A percentile compares a stretch with the other conserved stretches of the same genome.
Conservation (phyloP, 768 basidiomycete genomes). For the Pleurotus cornucopiae region DNA sequence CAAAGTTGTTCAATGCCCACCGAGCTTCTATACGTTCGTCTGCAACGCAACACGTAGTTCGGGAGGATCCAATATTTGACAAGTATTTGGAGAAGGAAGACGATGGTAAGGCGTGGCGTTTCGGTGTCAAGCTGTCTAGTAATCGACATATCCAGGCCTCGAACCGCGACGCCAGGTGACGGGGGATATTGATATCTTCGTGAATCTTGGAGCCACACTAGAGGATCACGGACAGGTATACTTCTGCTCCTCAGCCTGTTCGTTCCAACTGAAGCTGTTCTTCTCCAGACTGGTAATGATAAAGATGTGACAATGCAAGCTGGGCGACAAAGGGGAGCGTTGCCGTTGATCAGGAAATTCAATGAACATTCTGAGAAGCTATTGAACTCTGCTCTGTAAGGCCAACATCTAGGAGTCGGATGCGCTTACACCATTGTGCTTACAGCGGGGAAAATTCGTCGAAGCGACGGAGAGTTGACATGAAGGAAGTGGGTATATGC, state of each 20-base stretch:
- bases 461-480: slow-evolving; percentile 55
- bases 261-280: slow-evolving; percentile 6
- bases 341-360: slow-evolving; percentile 94
- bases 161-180: slow-evolving; percentile 70
- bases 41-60: slow-evolving; percentile 78
- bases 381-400: slow-evolving; percentile 72
- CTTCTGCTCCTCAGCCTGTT: background rate
- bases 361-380: slow-evolving; percentile 95
- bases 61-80: slow-evolving; percentile 93
- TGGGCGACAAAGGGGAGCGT: slow-evolving; percentile 78
- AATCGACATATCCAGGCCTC: slow-evolving; percentile 42
- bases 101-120: slow-evolving; percentile 56
- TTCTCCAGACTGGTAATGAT: slow-evolving; percentile 77
- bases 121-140: background rate
- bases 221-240: slow-evolving; percentile 88
- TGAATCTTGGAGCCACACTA: slow-evolving; percentile 83
- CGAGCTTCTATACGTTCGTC: slow-evolving; percentile 89
- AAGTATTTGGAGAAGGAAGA: slow-evolving; percentile 95
- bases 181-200: slow-evolving; percentile 69
- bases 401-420: background rate
- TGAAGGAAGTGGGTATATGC: slow-evolving; percentile 32
- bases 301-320: slow-evolving; percentile 95
- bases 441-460: slow-evolving; percentile 53
- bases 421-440: slow-evolving; percentile 5
- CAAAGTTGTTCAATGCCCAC: slow-evolving; percentile 92